Conservation (phyloP, 192 early-diverging fungal species). For the Backusella parvicylindrica region DNA sequence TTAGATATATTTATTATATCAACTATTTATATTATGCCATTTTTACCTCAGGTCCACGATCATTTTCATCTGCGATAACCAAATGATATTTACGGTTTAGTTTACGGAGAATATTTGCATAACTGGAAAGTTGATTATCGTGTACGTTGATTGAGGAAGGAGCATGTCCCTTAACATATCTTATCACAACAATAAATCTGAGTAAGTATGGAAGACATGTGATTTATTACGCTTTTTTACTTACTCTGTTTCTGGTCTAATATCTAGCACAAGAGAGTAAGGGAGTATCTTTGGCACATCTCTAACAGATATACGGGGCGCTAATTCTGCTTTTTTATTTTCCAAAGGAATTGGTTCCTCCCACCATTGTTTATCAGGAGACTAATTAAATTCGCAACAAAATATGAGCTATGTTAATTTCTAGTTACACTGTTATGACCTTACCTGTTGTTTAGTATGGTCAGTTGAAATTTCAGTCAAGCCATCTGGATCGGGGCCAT, state of each 20-base stretch:
- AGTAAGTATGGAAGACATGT: neutral
- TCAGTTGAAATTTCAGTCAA: neutral
- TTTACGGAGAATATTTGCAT: conserved; percentile 40
- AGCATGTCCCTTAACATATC: conserved; percentile 51
- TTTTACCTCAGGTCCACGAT: conserved; percentile 49
- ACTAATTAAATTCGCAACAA: neutral
- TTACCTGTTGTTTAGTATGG: neutral
- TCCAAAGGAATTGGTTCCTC: conserved; percentile 45
- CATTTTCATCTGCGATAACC: conserved; percentile 42
- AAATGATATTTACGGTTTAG: conserved; percentile 53
- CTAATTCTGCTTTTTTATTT: conserved; percentile 45
- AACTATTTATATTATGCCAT: neutral
- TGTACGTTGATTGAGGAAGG: conserved; percentile 53
- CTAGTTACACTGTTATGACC: neutral
- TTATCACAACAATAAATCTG: conserved; percentile 12
- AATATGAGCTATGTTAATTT: neutral
- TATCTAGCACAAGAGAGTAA: conserved; percentile 54
- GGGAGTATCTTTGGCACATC: conserved; percentile 45
- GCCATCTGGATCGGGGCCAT: conserved; percentile 30
- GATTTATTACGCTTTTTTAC: neutral
- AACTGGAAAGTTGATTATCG: conserved; percentile 36
- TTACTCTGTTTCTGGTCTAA: conserved; percentile 52
- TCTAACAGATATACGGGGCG: conserved; percentile 49
- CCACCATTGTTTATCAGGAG: conserved; percentile 37
- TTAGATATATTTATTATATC: no score